Evolutionary conservation across 2,329 filamentous ascomycete species (phyloP).

Genomic region (Teratosphaeria destructans): DNA sequence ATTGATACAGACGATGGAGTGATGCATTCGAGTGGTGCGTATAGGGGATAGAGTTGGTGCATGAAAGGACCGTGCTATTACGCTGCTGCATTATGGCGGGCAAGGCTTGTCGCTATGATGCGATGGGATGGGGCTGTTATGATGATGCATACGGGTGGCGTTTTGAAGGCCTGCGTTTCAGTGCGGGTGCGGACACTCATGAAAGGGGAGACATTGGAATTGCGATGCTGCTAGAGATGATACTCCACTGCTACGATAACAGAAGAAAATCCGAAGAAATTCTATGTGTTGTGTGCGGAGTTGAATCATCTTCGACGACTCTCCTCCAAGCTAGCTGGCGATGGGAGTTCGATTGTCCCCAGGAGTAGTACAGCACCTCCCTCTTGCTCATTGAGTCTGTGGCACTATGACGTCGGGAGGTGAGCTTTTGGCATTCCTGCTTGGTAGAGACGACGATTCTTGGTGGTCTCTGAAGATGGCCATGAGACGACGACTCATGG

Average conservation of each 20-base stretch:
- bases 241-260: background rate
- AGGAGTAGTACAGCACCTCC: background rate
- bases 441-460: too few species aligned
- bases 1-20: background rate
- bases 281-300: background rate
- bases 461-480: too few species aligned
- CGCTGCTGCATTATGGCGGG: background rate
- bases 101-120: constrained; percentile 6
- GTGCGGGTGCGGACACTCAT: background rate
- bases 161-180: background rate
- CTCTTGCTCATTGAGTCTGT: background rate
- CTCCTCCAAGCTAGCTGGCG: background rate
- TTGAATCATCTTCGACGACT: background rate
- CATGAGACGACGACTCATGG: too few species aligned
- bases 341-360: background rate
- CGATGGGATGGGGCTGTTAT: background rate
- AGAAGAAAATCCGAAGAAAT: background rate
- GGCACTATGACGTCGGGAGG: background rate
- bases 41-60: background rate
- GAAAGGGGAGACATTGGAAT: background rate
- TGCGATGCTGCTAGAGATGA: background rate
- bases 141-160: background rate
- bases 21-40: background rate
- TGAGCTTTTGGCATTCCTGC: too few species aligned
- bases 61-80: background rate